Base-by-base conservation (phyloP, 371 early-diverging fungal species). In the Encephalitozoon hellem region DNA sequence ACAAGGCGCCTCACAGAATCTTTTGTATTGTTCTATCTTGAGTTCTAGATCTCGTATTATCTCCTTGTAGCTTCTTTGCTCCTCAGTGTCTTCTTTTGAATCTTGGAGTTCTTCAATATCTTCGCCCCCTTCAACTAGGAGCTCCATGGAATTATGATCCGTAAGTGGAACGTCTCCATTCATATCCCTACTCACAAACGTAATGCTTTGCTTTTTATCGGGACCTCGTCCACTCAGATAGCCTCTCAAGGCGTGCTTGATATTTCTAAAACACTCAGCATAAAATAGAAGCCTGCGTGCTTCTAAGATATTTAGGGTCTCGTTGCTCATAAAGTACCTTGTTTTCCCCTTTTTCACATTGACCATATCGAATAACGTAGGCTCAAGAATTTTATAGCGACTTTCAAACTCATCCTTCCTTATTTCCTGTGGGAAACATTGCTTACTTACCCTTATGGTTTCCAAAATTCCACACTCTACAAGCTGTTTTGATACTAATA, bases 391-490 rank as follows among this genome's bases (percentile, higher is more conserved):
- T 25, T 11, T 51, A 26, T 72, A 42, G 43, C 91, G 85, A 89
- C 89, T 88, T 67, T 91, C 82, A 84, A 94, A 93, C 81, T 91
- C 91, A 49, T 93, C 92, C 82, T 91, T 93, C 6, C 89, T 88
- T 84, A 92, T 89, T 51, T 90, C 88, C 82, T 93, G 93, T 55
- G 94, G 92, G 84, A 92, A 97, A 51, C 97, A 94, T 1, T 95
- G 94, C 49, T 95, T 90, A 55, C 93, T 88, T 28, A 97, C 93
- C 78, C 94, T 92, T 79, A 98, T 94, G 82, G 96, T 94, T 83
- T 96, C 95, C 39, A 85, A 89, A 89, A 86, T 68, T 5, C 82
- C 86, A 32, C 67, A 69, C 34, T 66, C 47, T 47, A 38, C 42
- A 12, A 80, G 54, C 67, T 79, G 82, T n/a, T 67, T 67, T 5